These are phyloP conservation scores for Tetradesmus obliquus DNA, from an alignment of 139 green algal species.

Conservation along the genomic window DNA sequence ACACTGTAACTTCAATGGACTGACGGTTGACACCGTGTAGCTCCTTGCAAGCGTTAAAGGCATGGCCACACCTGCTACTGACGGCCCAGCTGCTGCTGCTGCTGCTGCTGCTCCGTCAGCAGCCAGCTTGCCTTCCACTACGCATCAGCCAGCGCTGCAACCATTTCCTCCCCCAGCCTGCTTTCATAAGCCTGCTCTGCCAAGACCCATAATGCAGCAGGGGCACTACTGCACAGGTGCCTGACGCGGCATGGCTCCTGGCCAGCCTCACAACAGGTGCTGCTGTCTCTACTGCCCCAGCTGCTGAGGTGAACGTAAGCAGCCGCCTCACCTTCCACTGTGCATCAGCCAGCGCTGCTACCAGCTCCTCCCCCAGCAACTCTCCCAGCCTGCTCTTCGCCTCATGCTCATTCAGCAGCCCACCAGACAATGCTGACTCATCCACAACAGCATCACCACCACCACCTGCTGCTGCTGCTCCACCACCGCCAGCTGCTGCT, in stretches of 20 bases:
- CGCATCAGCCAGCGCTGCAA: background rate
- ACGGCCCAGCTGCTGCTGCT: too few species aligned
- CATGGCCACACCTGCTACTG: too few species aligned
- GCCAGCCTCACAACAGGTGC: background rate
- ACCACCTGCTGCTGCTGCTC: background rate
- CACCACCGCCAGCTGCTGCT: constrained; percentile 24
- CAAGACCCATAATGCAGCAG: too few species aligned
- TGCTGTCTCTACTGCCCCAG: background rate
- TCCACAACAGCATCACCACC: constrained; percentile 39
- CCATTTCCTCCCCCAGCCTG: background rate
- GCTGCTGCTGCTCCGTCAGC: too few species aligned
- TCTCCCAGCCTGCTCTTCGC: constrained; percentile 62
- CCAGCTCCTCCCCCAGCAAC: constrained; percentile 67
- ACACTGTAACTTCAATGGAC: too few species aligned
- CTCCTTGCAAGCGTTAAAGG: too few species aligned
- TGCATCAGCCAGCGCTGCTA: constrained; percentile 72
- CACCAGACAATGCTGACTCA: constrained; percentile 54
- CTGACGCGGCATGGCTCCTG: background rate
- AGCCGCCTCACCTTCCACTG: constrained; percentile 85
- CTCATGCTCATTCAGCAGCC: constrained; percentile 62
- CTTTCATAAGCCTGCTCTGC: too few species aligned
- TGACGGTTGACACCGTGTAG: too few species aligned
- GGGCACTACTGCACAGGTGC: background rate
- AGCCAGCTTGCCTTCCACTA: too few species aligned
- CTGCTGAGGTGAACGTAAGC: background rate